Evolutionary conservation across 75 land plant species (phyloP).

Genomic region (Picea sitchensis): DNA sequence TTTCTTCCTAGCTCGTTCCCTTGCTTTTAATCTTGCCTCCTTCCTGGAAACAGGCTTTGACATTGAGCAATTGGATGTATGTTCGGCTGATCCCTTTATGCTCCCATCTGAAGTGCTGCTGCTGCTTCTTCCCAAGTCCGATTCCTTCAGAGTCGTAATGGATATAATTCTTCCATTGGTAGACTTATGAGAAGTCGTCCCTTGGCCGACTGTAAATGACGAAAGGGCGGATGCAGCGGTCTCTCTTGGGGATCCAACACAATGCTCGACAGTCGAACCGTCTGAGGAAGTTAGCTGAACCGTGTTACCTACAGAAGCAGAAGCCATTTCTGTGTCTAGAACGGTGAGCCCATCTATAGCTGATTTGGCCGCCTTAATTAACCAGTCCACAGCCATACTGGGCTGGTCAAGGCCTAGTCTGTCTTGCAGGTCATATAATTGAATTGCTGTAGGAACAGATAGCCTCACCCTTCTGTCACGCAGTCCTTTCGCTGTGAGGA

Average conservation of each 20-base stretch:
- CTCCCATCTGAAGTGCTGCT: slow-evolving; percentile 8
- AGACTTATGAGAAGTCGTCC: neutral
- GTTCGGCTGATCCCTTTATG: neutral
- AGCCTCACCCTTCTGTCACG: slow-evolving; percentile 32
- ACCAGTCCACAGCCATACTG: slow-evolving; percentile 33
- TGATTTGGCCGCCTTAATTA: slow-evolving; percentile 20
- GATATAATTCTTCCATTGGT: neutral
- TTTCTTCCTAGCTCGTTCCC: slow-evolving; percentile 1
- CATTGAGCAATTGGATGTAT: neutral
- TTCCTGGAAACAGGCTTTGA: neutral
- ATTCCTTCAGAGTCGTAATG: neutral
- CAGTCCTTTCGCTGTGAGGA: slow-evolving; percentile 23
- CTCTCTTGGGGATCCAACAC: neutral
- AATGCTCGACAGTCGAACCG: slow-evolving; percentile 2
- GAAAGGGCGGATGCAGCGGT: neutral
- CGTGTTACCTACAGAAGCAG: neutral
- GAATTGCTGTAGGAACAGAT: slow-evolving; percentile 29
- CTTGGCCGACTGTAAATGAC: no score
- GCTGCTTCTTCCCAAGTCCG: slow-evolving; percentile 2
- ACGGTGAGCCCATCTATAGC: slow-evolving; percentile 14
- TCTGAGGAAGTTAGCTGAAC: neutral
- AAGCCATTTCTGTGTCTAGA: neutral
- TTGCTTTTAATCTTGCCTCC: neutral
- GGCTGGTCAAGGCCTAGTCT: slow-evolving; percentile 30
- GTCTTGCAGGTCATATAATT: slow-evolving; percentile 35